Conservation (phyloP, 176 grass and related monocot genomes). For the Carex pumila region DNA sequence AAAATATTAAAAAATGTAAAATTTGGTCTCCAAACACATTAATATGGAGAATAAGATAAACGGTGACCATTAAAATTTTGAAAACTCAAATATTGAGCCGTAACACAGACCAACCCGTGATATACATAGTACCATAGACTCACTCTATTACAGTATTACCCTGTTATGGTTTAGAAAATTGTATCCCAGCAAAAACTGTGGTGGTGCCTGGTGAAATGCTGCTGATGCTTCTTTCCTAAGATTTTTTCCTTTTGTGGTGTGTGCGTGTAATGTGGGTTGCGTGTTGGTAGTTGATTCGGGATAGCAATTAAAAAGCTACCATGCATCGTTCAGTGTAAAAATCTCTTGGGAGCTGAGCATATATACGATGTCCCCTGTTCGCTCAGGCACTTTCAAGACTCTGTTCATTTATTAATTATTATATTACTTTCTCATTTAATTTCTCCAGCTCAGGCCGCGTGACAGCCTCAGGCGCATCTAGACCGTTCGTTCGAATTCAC, state of each 20-base stretch:
- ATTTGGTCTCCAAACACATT: too few species aligned
- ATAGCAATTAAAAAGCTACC: background rate
- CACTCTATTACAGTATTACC: too few species aligned
- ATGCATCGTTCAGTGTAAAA: conserved; percentile 5
- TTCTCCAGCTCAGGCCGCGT: background rate
- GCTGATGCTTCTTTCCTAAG: background rate
- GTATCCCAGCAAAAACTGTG: background rate
- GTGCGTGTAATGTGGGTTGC: background rate
- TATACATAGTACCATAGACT: too few species aligned
- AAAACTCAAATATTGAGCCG: too few species aligned
- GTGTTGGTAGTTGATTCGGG: background rate
- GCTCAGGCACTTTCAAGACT: background rate
- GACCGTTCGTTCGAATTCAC: background rate
- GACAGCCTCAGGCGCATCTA: background rate
- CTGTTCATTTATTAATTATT: background rate
- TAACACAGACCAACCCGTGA: too few species aligned
- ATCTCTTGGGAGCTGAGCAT: conserved; percentile 12
- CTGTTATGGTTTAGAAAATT: background rate
- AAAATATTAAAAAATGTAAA: too few species aligned
- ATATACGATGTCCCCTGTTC: background rate
- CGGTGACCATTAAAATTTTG: too few species aligned
- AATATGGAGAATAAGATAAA: too few species aligned
- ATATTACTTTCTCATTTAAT: background rate
- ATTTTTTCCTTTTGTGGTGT: background rate
- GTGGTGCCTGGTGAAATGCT: background rate